phyloP scores from a whole-genome alignment of 2,329 filamentous ascomycete genomes.

The Colletotrichum sp. region DNA sequence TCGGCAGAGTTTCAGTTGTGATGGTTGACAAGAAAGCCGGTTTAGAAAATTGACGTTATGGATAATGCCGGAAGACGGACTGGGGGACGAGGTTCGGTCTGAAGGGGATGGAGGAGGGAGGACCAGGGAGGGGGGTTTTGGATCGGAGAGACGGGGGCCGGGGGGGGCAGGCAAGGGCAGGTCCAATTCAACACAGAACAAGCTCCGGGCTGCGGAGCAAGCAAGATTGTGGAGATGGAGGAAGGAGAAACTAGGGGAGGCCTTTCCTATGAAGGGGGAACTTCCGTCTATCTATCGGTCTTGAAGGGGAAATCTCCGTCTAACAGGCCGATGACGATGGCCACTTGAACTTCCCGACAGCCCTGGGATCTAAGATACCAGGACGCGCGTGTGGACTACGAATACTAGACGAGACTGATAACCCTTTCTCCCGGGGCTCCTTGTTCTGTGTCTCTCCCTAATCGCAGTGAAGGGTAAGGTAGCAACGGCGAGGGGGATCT shows the following conservation, averaged over 20 bases:
- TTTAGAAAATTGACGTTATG: conserved; percentile 15
- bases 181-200: background rate
- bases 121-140: background rate
- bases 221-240: background rate
- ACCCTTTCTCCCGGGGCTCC: background rate
- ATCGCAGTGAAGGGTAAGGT: background rate
- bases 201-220: background rate
- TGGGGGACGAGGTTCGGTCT: background rate
- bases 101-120: background rate
- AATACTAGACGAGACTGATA: background rate
- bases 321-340: background rate
- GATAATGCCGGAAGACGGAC: background rate
- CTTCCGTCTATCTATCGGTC: background rate
- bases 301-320: background rate
- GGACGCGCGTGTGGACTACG: background rate
- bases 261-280: background rate
- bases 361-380: background rate
- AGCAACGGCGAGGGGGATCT: background rate
- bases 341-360: background rate
- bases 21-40: conserved; percentile 16
- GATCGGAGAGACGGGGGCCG: background rate
- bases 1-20: conserved; percentile 11
- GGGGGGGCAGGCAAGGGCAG: background rate
- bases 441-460: background rate
- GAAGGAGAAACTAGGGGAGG: background rate